Evolutionary conservation across 805 yeast species (phyloP).

Genomic region (Diddensiella santjacobensis): DNA sequence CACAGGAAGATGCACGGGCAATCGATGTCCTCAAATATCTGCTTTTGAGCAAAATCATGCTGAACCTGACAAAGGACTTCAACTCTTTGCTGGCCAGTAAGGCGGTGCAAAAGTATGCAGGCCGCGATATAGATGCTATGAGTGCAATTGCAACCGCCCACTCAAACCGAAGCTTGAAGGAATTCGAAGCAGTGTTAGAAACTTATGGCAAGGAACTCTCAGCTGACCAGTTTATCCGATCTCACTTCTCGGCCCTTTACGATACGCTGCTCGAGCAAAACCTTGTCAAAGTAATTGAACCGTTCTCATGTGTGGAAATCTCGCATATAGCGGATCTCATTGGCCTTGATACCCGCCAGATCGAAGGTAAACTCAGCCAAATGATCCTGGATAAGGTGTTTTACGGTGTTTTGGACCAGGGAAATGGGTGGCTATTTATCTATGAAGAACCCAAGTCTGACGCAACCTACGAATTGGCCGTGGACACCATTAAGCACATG

Average conservation of each 20-base stretch:
- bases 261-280: conserved; percentile 92
- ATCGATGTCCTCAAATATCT: conserved; percentile 84
- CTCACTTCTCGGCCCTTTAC: conserved; percentile 88
- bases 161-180: conserved; percentile 82
- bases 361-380: conserved; percentile 91
- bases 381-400: conserved; percentile 96
- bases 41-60: conserved; percentile 90
- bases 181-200: conserved; percentile 79
- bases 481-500: conserved; percentile 83
- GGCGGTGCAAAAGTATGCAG: conserved; percentile 66
- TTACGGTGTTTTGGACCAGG: conserved; percentile 95
- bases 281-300: conserved; percentile 89
- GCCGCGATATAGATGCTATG: conserved; percentile 92
- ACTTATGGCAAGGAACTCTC: conserved; percentile 68
- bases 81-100: conserved; percentile 74
- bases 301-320: conserved; percentile 93
- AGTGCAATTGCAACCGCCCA: conserved; percentile 88
- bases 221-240: conserved; percentile 80
- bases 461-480: conserved; percentile 80
- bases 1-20: conserved; percentile 48
- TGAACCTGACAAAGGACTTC: conserved; percentile 80
- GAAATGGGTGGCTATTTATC: conserved; percentile 93
- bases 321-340: conserved; percentile 82
- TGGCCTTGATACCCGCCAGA: conserved; percentile 80
- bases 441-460: conserved; percentile 88